Conservation (phyloP, 1,284 basidiomycete genomes). For the Pascua sp. region DNA sequence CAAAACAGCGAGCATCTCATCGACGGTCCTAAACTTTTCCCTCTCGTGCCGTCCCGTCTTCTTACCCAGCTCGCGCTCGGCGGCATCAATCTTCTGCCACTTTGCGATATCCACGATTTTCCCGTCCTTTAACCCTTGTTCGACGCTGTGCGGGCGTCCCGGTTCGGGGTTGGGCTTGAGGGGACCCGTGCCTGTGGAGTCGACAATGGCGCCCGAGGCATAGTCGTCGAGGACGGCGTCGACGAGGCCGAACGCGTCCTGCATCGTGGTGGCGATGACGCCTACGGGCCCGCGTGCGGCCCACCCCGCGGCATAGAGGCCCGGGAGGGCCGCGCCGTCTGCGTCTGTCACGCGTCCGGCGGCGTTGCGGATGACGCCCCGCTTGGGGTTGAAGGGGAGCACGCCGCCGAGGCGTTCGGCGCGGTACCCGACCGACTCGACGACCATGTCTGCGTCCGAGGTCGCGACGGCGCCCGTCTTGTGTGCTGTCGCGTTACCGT, state of each 20-base stretch:
- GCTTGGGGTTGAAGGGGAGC: slow-evolving; percentile 48
- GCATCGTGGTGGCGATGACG: slow-evolving; percentile 90
- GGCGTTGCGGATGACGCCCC: slow-evolving; percentile 45
- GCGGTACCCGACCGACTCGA: slow-evolving; percentile 85
- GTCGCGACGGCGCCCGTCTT: slow-evolving; percentile 60
- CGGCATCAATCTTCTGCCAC: slow-evolving; percentile 44
- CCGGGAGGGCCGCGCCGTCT: slow-evolving; percentile 49
- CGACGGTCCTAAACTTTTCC: slow-evolving; percentile 55
- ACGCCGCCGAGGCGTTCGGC: slow-evolving; percentile 57
- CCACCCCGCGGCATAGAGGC: slow-evolving; percentile 93
- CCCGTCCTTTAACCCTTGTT: slow-evolving; percentile 20
- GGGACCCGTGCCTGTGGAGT: not conserved
- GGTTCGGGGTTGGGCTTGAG: slow-evolving; percentile 19
- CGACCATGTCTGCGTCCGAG: slow-evolving; percentile 68
- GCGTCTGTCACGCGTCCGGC: slow-evolving; percentile 46
- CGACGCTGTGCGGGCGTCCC: slow-evolving; percentile 30
- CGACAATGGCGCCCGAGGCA: not conserved
- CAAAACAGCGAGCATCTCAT: slow-evolving; percentile 55
- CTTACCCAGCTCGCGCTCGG: slow-evolving; percentile 27
- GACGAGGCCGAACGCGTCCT: slow-evolving; percentile 69
- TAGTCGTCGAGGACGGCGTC: slow-evolving; percentile 37
- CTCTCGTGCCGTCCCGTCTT: slow-evolving; percentile 29
- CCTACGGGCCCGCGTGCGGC: slow-evolving; percentile 86
- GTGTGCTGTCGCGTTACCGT: slow-evolving; percentile 53
- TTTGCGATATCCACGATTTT: slow-evolving; percentile 36